Evolutionary conservation across 257 asterid species (phyloP), one percentile per base, ranked within the genome.

Genomic region (Penstemon barbatus): DNA sequence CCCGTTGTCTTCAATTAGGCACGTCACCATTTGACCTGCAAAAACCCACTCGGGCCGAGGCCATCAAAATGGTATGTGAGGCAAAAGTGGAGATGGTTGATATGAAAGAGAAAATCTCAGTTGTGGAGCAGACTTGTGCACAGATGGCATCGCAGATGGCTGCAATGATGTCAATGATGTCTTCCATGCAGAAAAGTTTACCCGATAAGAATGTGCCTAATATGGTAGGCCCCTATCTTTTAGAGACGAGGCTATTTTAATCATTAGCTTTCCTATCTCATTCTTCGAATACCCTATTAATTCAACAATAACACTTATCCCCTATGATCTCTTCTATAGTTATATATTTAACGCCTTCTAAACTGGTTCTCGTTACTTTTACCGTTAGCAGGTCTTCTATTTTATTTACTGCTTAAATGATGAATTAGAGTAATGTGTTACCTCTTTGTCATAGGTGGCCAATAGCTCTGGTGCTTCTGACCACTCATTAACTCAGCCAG

Each of bases 111-210:
- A 69, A 68, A 60, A 57, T 80, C 81, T 60, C 63, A 44, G 66
- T 72, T 52, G 62, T 80, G 84, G 84, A 80, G 75, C 75, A 76
- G 73, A 70, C 81, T 46, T 80, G 84, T 73, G 70, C 77, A 0
- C 79, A 76, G 73, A 80, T 80, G 81, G 81, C 77, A 7, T 54
- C 69, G 7, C 84, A 80, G 73, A 80, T 80, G 84, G 78, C 81
- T 7, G 56, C 75, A 9, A 70, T 80, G 81, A 77, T 76, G 81
- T 70, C 84, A 15, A 76, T 80, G 84, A 77, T 80, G 75, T 62
- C 84, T 33, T 70, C 81, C 60, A 71, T 70, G 79, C 72, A 75
- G 8, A 73, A 48, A 33, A 76, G 36, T 59, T n/a, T 46, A 8
- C 52, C 77, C 61, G 71, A 56, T 40, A 62, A 44, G 33, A 25